These are phyloP conservation scores for Ceriops zippeliana DNA, from an alignment of 345 rosid genomes.

Conservation along the genomic window DNA sequence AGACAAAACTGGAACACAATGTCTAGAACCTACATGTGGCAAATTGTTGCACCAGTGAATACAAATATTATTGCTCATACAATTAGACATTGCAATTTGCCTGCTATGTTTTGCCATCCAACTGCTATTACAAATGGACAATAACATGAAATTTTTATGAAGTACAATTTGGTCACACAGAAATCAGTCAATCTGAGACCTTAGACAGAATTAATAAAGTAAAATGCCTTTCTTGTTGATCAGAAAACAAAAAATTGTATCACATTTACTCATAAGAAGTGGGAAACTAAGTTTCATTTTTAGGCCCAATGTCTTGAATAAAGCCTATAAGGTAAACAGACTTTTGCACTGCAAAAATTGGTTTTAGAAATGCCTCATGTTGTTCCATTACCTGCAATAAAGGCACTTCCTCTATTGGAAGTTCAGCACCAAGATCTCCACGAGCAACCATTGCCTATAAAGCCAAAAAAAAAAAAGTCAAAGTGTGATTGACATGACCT, in stretches of 20 bases:
- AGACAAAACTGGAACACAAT: neutral
- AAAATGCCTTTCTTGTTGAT: neutral
- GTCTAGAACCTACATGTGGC: neutral
- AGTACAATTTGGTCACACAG: neutral
- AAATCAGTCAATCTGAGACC: neutral
- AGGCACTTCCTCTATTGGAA: slow-evolving; percentile 96
- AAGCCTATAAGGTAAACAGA: neutral
- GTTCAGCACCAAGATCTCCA: slow-evolving; percentile 99
- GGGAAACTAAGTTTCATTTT: neutral
- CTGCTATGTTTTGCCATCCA: neutral
- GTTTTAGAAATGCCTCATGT: neutral
- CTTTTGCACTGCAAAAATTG: neutral
- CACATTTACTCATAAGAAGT: too few species aligned
- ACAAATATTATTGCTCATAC: neutral
- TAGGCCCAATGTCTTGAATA: neutral
- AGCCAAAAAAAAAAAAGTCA: neutral
- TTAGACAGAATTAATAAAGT: neutral
- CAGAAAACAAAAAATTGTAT: too few species aligned
- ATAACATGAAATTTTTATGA: neutral
- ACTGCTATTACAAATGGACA: neutral
- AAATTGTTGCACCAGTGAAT: neutral
- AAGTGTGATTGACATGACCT: slow-evolving; percentile 3
- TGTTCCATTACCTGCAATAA: slow-evolving; percentile 67
- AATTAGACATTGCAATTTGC: neutral
- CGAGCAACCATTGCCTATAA: slow-evolving; percentile 98